Conservation (phyloP, 805 yeast genomes). For the Ogataea nonfermentans region DNA sequence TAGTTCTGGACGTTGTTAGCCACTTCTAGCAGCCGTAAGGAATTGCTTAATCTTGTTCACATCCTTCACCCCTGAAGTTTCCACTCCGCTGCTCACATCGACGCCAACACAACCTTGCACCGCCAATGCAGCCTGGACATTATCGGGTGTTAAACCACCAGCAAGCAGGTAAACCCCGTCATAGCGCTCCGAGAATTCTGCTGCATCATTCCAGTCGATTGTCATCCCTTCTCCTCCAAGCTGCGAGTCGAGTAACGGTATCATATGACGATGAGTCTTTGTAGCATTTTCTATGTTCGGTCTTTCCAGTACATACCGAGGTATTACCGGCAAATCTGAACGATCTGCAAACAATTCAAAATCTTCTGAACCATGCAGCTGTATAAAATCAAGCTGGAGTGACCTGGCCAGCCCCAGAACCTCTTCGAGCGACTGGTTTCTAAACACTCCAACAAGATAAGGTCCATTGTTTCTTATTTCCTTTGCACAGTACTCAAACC, state of each 20-base stretch:
- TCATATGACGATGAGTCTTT: conserved; percentile 38
- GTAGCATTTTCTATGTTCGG: conserved; percentile 30
- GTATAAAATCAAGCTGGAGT: conserved; percentile 70
- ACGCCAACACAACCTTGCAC: conserved; percentile 74
- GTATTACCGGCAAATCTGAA: conserved; percentile 58
- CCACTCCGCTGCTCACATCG: conserved; percentile 96
- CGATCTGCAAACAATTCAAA: conserved; percentile 42
- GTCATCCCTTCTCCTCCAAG: conserved; percentile 86
- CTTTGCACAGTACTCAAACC: conserved; percentile 33
- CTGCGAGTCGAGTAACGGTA: conserved; percentile 80
- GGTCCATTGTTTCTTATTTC: conserved; percentile 49
- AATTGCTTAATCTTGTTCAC: conserved; percentile 57
- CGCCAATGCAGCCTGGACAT: conserved; percentile 53
- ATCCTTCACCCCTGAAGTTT: conserved; percentile 74
- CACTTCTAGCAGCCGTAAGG: conserved; percentile 47
- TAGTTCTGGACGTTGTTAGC: neutral
- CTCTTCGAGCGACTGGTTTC: conserved; percentile 72
- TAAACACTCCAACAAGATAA: conserved; percentile 82
- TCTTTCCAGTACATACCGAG: conserved; percentile 67
- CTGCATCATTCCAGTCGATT: conserved; percentile 68
- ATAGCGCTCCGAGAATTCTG: conserved; percentile 33
- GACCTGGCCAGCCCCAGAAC: conserved; percentile 45
- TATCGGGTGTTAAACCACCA: conserved; percentile 83
- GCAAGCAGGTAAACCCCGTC: conserved; percentile 62
- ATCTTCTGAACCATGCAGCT: conserved; percentile 80